A percentile compares a stretch with the other conserved stretches of the same genome.
Conservation (phyloP, 371 early-diverging fungal species). For the Lichtheimia hyalospora region DNA sequence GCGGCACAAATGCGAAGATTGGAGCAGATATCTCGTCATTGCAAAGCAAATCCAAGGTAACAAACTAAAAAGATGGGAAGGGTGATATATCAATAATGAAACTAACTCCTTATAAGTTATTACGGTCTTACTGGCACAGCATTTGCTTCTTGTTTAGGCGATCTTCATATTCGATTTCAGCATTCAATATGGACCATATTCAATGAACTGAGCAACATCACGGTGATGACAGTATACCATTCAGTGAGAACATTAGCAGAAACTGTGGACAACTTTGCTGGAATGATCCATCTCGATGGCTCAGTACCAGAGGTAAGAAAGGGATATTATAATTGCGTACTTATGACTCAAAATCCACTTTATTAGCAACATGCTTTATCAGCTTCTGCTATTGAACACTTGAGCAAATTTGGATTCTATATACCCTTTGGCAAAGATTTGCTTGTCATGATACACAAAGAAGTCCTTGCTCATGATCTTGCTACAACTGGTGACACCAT, state of each 20-base stretch:
- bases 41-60: constrained; percentile 38
- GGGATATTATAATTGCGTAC: background rate
- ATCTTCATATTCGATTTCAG: constrained; percentile 39
- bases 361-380: background rate
- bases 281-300: constrained; percentile 27
- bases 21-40: constrained; percentile 27
- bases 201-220: constrained; percentile 13
- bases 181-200: constrained; percentile 29
- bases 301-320: constrained; percentile 5
- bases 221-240: constrained; percentile 38
- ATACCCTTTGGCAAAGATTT: constrained; percentile 46
- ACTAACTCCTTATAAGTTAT: constrained; percentile 19
- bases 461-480: constrained; percentile 28
- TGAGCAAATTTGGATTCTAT: constrained; percentile 25
- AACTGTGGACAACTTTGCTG: constrained; percentile 24
- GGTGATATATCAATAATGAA: background rate
- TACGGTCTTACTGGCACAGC: constrained; percentile 49
- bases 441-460: constrained; percentile 35
- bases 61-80: background rate
- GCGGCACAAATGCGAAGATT: constrained; percentile 38
- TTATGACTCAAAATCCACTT: background rate
- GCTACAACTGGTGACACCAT: constrained; percentile 23
- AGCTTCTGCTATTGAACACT: background rate
- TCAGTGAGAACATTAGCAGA: constrained; percentile 21
- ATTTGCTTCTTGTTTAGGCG: constrained; percentile 46